These are phyloP conservation scores for Hondaea fermentalgiana DNA, from an alignment of 108 stramenopile genomes.

Conservation along the genomic window DNA sequence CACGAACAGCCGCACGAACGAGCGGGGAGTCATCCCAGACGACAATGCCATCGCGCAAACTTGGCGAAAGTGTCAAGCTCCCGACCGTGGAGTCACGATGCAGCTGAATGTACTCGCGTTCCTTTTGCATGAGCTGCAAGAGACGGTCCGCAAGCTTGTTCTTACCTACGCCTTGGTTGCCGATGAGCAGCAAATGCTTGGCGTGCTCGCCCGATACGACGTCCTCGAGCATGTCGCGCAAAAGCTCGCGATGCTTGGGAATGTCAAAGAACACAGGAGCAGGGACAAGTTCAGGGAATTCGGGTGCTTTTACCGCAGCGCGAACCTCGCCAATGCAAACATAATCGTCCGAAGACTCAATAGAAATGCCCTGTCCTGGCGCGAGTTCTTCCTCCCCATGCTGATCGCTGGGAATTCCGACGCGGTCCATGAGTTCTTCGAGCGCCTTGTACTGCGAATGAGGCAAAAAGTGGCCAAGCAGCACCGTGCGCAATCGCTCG, in stretches of 20 bases:
- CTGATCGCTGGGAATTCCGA: neutral
- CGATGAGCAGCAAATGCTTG: slow-evolving; percentile 57
- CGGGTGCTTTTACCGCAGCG: slow-evolving; percentile 1
- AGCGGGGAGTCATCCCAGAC: slow-evolving; percentile 70
- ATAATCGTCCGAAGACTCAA: neutral
- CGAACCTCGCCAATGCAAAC: slow-evolving; percentile 35
- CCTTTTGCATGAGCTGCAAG: slow-evolving; percentile 49
- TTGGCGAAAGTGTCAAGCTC: slow-evolving; percentile 53
- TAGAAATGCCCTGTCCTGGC: neutral
- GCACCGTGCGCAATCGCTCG: neutral
- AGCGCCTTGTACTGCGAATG: slow-evolving; percentile 26
- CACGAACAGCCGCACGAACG: slow-evolving; percentile 61
- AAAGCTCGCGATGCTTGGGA: slow-evolving; percentile 37
- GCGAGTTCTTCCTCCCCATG: neutral
- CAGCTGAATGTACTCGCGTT: slow-evolving; percentile 82
- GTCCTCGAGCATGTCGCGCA: slow-evolving; percentile 50
- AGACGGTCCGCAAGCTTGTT: slow-evolving; percentile 69
- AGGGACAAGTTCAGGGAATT: slow-evolving; percentile 46
- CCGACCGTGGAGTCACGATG: slow-evolving; percentile 78
- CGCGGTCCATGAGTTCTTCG: slow-evolving; percentile 25
- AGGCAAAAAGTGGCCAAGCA: slow-evolving; percentile 28
- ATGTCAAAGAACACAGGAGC: slow-evolving; percentile 43
- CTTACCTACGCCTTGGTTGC: slow-evolving; percentile 85
- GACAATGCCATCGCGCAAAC: slow-evolving; percentile 61
- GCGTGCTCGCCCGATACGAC: slow-evolving; percentile 51